phyloP scores from a whole-genome alignment of 345 rosid species.

The Euphorbia pulcherrima region DNA sequence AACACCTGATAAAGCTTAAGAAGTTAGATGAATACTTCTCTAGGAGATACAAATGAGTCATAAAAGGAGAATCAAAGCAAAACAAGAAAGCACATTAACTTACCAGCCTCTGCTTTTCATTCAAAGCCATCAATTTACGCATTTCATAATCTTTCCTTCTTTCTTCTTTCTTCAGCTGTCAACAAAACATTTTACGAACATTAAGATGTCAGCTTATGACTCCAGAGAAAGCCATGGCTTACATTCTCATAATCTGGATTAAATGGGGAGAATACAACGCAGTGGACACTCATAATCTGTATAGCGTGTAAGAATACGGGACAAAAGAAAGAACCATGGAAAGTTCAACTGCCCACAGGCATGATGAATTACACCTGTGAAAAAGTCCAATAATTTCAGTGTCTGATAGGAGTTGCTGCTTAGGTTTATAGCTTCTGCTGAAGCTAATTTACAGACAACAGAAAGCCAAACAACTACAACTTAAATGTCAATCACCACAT shows the following conservation, averaged over 20 bases:
- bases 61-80: background rate
- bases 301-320: background rate
- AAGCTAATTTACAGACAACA: background rate
- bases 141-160: slow-evolving; percentile 58
- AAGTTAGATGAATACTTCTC: slow-evolving; percentile 3
- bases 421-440: background rate
- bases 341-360: background rate
- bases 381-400: background rate
- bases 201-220: background rate
- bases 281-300: background rate
- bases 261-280: background rate
- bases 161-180: slow-evolving; percentile 79
- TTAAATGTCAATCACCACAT: background rate
- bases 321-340: background rate
- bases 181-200: background rate
- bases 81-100: slow-evolving; percentile 11
- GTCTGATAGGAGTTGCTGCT: background rate
- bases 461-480: background rate
- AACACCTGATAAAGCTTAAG: slow-evolving; percentile 46
- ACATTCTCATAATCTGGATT: background rate
- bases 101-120: slow-evolving; percentile 70
- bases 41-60: background rate
- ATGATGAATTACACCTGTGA: background rate
- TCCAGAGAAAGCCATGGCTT: background rate
- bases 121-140: slow-evolving; percentile 55